Conservation (phyloP, 2,329 filamentous ascomycete genomes). For the Colletotrichum cuscutae region DNA sequence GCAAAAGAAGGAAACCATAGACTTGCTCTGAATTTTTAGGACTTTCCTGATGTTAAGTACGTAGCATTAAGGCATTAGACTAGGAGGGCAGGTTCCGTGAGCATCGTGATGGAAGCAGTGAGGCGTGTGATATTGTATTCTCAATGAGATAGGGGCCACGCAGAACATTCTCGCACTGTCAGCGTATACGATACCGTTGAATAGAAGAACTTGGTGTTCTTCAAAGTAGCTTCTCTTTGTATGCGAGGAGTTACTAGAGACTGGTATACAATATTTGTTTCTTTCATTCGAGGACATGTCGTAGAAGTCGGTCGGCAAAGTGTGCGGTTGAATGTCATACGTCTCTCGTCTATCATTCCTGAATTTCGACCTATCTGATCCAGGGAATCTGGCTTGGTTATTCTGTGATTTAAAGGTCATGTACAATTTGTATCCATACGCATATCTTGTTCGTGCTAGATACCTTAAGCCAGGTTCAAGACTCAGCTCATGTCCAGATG, state of each 20-base stretch:
- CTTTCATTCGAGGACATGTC: neutral
- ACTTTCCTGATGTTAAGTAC: neutral
- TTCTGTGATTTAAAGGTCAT: neutral
- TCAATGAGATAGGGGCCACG: neutral
- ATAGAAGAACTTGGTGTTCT: no score
- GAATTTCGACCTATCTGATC: neutral
- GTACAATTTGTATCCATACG: no score
- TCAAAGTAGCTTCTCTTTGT: neutral
- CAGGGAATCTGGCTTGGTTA: fast-evolving
- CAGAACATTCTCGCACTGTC: neutral
- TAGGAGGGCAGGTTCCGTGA: neutral
- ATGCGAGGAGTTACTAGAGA: neutral
- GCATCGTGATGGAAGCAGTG: neutral
- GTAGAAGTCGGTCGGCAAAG: neutral
- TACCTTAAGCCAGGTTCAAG: neutral
- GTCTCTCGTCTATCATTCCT: neutral
- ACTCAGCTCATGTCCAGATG: neutral
- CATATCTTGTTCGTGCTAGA: no score
- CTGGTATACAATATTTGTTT: neutral
- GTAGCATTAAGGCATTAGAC: no score
- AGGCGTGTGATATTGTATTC: neutral
- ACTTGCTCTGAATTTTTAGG: neutral
- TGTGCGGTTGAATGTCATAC: neutral
- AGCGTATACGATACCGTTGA: neutral
- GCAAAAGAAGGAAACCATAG: neutral